Evolutionary conservation across 768 basidiomycete species (phyloP).

Genomic region (Tylopilus vinaceipallidus): DNA sequence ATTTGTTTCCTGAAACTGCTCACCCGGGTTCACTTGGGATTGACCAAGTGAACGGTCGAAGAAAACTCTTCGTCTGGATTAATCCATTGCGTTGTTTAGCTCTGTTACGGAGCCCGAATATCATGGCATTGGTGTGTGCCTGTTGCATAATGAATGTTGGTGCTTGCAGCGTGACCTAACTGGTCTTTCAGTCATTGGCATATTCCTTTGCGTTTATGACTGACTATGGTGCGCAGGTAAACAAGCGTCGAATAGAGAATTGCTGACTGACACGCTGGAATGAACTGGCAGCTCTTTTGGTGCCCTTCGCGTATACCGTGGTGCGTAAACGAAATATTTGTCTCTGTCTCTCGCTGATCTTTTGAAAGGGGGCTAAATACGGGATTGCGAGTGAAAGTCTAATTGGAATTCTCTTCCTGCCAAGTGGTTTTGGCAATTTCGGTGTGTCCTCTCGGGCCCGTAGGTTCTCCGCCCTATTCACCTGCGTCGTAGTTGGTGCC

Average conservation of each 20-base stretch:
- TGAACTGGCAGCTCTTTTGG: conserved; percentile 38
- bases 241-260: no score
- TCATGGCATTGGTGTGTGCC: conserved; percentile 52
- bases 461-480: not conserved
- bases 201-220: conserved; percentile 27
- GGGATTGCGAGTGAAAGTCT: conserved; percentile 21
- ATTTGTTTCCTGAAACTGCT: conserved; percentile 65
- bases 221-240: conserved; percentile 39
- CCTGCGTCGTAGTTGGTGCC: conserved; percentile 48
- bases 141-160: not conserved
- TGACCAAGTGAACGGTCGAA: conserved; percentile 38
- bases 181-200: conserved; percentile 40
- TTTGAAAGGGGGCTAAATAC: conserved; percentile 44
- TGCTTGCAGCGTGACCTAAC: not conserved
- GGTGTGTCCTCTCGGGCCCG: conserved; percentile 6
- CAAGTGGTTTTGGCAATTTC: conserved; percentile 26
- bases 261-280: no score
- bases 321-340: conserved; percentile 36
- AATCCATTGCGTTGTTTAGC: conserved; percentile 57
- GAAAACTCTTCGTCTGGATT: conserved; percentile 43
- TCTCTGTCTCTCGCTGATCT: not conserved
- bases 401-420: conserved; percentile 27
- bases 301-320: conserved; percentile 66
- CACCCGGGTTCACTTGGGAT: conserved; percentile 57
- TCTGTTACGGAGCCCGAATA: conserved; percentile 58